Percentiles rank a stretch among this genome's conserved stretches.
These are phyloP conservation scores for Candida ulmi DNA, from an alignment of 805 yeast species.

Conservation along the genomic window DNA sequence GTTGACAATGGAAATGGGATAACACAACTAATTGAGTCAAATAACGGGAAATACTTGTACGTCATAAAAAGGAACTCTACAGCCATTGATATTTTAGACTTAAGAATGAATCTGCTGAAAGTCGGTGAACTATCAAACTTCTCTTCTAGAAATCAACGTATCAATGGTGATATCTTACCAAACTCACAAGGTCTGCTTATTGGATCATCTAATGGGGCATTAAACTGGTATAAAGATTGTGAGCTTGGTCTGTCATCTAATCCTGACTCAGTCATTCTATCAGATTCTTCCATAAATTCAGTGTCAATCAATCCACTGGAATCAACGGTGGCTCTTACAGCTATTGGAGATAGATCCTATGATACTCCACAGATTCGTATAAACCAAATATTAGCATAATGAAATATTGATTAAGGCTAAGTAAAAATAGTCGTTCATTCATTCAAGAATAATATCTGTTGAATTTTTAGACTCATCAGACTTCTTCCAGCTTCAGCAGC, in stretches of 20 bases:
- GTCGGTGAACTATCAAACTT: slow-evolving; percentile 9
- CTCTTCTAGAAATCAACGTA: slow-evolving; percentile 16
- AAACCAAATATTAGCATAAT: neutral
- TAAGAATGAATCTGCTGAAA: slow-evolving; percentile 23
- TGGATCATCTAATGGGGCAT: slow-evolving; percentile 19
- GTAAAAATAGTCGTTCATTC: slow-evolving; percentile 11
- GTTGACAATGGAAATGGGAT: slow-evolving; percentile 25
- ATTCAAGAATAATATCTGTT: slow-evolving; percentile 22
- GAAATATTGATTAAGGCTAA: neutral
- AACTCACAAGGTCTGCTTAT: slow-evolving; percentile 23
- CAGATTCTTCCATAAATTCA: slow-evolving; percentile 9
- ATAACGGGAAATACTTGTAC: slow-evolving; percentile 31
- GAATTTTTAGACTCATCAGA: slow-evolving; percentile 20
- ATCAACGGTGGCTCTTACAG: slow-evolving; percentile 8
- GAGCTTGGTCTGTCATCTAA: slow-evolving; percentile 14
- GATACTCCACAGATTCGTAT: neutral
- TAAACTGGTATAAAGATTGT: slow-evolving; percentile 19
- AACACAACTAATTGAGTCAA: slow-evolving; percentile 29
- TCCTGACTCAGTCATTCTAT: neutral
- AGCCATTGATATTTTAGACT: slow-evolving; percentile 29
- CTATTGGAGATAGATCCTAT: slow-evolving; percentile 16
- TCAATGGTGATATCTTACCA: slow-evolving; percentile 17
- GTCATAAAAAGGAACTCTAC: slow-evolving; percentile 25
- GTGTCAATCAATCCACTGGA: slow-evolving; percentile 14
- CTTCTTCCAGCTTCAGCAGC: slow-evolving; percentile 22